Evolutionary conservation across 768 basidiomycete species (phyloP), one percentile per base, ranked within the genome.

Genomic region (Megacollybia marginata): DNA sequence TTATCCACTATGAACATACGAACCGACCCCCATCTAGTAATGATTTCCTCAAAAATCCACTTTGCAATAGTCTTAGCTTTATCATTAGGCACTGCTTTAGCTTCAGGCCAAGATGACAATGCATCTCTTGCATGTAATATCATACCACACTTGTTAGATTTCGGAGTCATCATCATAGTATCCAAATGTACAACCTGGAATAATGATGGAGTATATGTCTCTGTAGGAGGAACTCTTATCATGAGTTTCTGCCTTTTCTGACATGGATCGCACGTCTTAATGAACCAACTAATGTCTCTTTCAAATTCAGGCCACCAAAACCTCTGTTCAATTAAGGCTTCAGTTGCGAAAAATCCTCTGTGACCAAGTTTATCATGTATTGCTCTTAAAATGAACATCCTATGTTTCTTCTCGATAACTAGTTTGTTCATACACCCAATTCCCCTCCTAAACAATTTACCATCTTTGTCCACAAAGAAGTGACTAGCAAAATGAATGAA

Each of bases 1-100:
- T 69, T 69, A 48, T 69, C 68, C 0, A 60, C 62, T 7, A 67
- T 54, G 9, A 69, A 61, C 18, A 63, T 57, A 0, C n/a, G 23
- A 0, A 66, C 2, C 0, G 56, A n/a, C 16, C 65, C 67, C 54
- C 54, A 69, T 16, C 57, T 49, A n/a, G 50, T 51, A 2, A 54
- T 16, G 9, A 66, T 58, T 1, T 63, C 61, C 36, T 65, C 56
- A 28, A 62, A 59, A 7, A 68, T 51, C 54, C 63, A 66, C 13
- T 51, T 7, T 1, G 48, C 64, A 1, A 68, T 46, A 0, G 48
- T 42, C 12, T 55, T 47, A 5, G 51, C 56, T 4, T 53, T 64
- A 23, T 68, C 59, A 1, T 49, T 47, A 4, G 54, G 40, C 7
- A 66, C 48, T 16, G 52, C 54, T 0, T 56, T 15, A 23, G 52